Conservation (phyloP, 2,329 filamentous ascomycete species). For the Helotiales sp. region DNA sequence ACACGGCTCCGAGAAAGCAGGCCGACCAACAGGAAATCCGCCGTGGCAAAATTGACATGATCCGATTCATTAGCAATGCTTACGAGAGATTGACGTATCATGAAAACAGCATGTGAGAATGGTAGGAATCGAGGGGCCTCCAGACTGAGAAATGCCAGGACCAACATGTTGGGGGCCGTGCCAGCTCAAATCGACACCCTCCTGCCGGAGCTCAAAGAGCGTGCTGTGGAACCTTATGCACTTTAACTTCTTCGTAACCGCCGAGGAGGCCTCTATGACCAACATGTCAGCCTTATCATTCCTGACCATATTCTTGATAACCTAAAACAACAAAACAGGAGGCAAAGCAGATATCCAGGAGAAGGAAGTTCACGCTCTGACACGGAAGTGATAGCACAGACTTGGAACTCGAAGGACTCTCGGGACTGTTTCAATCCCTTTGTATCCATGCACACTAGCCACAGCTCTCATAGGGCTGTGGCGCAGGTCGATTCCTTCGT, state of each 20-base stretch:
- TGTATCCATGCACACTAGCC: not conserved
- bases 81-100: not conserved
- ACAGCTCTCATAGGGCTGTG: conserved; percentile 9
- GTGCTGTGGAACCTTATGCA: too few relatives aligned
- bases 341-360: not conserved
- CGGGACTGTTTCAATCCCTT: not conserved
- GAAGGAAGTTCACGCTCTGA: not conserved
- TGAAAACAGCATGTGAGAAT: too few relatives aligned
- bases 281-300: not conserved
- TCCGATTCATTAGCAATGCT: not conserved
- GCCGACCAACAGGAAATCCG: not conserved
- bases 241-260: not conserved
- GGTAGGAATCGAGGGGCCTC: too few relatives aligned
- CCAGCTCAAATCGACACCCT: not conserved
- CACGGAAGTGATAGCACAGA: conserved; percentile 1
- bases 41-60: not conserved
- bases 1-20: not conserved
- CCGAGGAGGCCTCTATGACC: not conserved
- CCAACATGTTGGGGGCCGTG: not conserved
- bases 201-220: not conserved
- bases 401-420: not conserved
- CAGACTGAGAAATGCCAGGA: not conserved
- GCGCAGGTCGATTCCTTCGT: conserved; percentile 5
- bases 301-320: not conserved
- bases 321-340: not conserved